Conservation (phyloP, 495 filamentous ascomycete species). For the Xylaria scruposa region DNA sequence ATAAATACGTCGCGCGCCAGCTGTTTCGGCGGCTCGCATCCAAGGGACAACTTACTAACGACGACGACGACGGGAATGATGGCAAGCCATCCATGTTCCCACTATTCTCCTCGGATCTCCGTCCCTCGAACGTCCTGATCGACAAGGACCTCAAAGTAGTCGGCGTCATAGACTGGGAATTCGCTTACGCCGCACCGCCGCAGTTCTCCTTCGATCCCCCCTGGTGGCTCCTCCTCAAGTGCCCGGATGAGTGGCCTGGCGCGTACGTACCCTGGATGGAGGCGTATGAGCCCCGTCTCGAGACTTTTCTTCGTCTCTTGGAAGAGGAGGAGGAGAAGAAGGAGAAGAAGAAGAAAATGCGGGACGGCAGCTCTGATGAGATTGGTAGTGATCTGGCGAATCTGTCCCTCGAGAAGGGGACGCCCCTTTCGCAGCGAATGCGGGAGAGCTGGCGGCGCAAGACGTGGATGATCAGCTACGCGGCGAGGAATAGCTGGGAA, state of each 20-base stretch:
- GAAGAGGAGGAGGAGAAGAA: slow-evolving; percentile 37
- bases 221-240: slow-evolving; percentile 52
- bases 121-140: slow-evolving; percentile 37
- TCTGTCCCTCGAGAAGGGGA: not conserved
- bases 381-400: not conserved
- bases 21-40: slow-evolving; percentile 20
- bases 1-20: slow-evolving; percentile 44
- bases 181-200: slow-evolving; percentile 44
- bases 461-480: slow-evolving; percentile 42
- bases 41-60: slow-evolving; percentile 39
- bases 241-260: slow-evolving; percentile 44
- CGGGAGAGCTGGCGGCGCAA: slow-evolving; percentile 41
- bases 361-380: not conserved
- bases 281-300: slow-evolving; percentile 32
- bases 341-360: slow-evolving; percentile 26
- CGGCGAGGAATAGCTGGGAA: slow-evolving; percentile 41
- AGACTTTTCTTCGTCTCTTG: slow-evolving; percentile 40
- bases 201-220: slow-evolving; percentile 46
- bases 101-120: slow-evolving; percentile 39
- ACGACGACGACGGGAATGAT: slow-evolving; percentile 29
- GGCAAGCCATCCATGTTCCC: slow-evolving; percentile 14
- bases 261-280: slow-evolving; percentile 40
- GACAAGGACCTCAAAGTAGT: slow-evolving; percentile 25
- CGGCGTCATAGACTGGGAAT: slow-evolving; percentile 45
- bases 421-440: slow-evolving; percentile 33